These are phyloP conservation scores for Colletotrichum sp. DNA, from an alignment of 2,329 filamentous ascomycete species.

Conservation along the genomic window DNA sequence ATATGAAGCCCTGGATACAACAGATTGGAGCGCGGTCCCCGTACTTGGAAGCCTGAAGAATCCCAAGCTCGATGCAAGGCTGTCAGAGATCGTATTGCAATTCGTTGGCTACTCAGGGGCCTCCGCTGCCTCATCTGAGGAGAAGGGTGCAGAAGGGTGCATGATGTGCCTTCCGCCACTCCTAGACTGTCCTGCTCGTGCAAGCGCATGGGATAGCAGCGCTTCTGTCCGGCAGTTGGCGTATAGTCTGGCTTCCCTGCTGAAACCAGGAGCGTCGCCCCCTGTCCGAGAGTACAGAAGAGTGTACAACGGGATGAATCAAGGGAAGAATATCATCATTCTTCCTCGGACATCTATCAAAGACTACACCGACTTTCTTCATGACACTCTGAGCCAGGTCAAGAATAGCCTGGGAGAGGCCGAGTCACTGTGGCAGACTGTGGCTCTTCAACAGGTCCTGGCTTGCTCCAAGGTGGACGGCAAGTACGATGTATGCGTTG, in stretches of 20 bases:
- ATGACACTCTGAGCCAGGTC: conserved; percentile 26
- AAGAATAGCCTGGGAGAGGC: conserved; percentile 24
- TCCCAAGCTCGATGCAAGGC: conserved; percentile 37
- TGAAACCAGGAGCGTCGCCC: conserved; percentile 18
- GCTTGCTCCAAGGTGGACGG: conserved; percentile 26
- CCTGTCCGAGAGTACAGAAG: conserved; percentile 41
- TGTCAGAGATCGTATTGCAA: conserved; percentile 43
- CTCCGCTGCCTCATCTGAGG: conserved; percentile 29
- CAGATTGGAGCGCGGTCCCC: conserved; percentile 12
- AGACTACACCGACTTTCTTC: conserved; percentile 6
- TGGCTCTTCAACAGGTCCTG: conserved; percentile 17
- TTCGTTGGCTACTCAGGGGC: conserved; percentile 34
- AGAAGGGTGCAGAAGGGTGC: conserved; percentile 23
- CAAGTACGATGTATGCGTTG: conserved; percentile 32
- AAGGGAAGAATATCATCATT: conserved; percentile 13
- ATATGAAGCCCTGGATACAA: conserved; percentile 26
- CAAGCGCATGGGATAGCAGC: conserved; percentile 63
- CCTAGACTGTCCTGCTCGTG: conserved; percentile 58
- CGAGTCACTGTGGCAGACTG: conserved; percentile 3
- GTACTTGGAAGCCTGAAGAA: not conserved
- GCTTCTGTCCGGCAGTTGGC: conserved; percentile 54
- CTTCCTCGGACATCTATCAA: not conserved
- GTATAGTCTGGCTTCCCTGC: conserved; percentile 48
- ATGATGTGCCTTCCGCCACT: conserved; percentile 71
- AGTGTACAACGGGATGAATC: conserved; percentile 23